Base-by-base conservation (phyloP, 805 yeast species). In the Starmerella asiatica region DNA sequence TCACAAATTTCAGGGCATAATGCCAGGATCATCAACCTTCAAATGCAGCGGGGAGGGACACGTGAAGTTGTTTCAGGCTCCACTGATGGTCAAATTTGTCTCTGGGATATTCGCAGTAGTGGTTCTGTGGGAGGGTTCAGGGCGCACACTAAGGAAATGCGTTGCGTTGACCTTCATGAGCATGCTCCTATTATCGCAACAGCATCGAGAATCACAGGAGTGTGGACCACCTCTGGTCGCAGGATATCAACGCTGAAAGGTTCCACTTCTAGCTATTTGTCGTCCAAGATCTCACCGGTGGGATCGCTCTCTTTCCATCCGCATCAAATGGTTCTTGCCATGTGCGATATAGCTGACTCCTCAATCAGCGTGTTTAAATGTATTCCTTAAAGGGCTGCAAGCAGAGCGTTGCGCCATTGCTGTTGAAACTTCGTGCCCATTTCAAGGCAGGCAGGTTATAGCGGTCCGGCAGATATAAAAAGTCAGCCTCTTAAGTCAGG, bases 1-100 rank as follows among this genome's bases (percentile, higher is more conserved):
- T 7, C 24, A 7, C 5, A 20, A 6, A 29, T 18, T 9, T 1
- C 15, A 2, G 57, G 53, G 16, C 65, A 66, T 41, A 68, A 75
- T 32, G 56, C 68, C 3, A 69, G 83, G 51, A 74, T 88, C 32
- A 65, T 76, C 34, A 83, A 80, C 49, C 76, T 86, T 8, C 94
- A 83, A 53, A 79, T 91, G 93, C 98, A 91, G 63, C 69, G 98
- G 52, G 98, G 98, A 29, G 98, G 98, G 0, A 74, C 75, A 51
- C 68, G 98, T 41, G 98, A 91, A 56, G 67, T 91, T 34, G 79
- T 79, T 2, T 76, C 88, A 47, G 97, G 93, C 0, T 49, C 59
- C 18, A 63, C 80, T 0, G 91, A 82, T 53, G 96, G 98, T 2
- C 64, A 68, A 33, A 79, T 91, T 3, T 80, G 78, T 41, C 57